Conservation (phyloP, 192 early-diverging fungal genomes). For the Dimargaris xerosporica region DNA sequence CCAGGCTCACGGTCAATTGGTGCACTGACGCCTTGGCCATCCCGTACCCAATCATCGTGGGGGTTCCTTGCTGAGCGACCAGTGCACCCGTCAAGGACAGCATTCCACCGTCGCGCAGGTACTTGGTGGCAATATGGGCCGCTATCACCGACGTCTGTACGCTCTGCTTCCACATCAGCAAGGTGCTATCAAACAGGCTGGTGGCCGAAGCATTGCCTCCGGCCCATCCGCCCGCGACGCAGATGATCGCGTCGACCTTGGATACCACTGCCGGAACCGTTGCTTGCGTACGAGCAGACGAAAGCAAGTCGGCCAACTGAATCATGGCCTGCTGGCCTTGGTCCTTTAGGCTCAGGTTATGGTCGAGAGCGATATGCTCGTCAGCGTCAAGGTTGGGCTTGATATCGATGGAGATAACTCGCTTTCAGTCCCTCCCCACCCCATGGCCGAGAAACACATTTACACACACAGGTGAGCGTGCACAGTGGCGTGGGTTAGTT, state of each 20-base stretch:
- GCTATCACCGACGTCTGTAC: constrained; percentile 72
- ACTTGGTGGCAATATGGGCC: constrained; percentile 53
- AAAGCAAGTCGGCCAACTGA: constrained; percentile 20
- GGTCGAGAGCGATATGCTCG: constrained; percentile 46
- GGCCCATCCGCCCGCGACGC: constrained; percentile 92
- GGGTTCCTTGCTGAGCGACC: constrained; percentile 56
- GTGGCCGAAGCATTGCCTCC: constrained; percentile 66
- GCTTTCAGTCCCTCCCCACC: constrained; percentile 32
- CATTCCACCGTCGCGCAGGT: constrained; percentile 52
- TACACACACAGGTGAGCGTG: too few species aligned
- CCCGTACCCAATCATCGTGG: constrained; percentile 78
- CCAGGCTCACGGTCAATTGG: constrained; percentile 66
- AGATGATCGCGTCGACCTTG: constrained; percentile 71
- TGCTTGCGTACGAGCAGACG: too few species aligned
- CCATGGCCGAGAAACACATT: too few species aligned
- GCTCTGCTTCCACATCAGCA: constrained; percentile 67
- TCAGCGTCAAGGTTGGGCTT: constrained; percentile 52
- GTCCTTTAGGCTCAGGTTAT: constrained; percentile 28
- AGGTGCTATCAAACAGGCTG: constrained; percentile 49
- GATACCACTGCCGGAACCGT: constrained; percentile 14
- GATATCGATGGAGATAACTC: constrained; percentile 67
- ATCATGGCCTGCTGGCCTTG: constrained; percentile 40
- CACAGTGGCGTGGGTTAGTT: too few species aligned
- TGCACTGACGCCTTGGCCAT: constrained; percentile 88
- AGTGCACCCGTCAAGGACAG: constrained; percentile 66